These are phyloP conservation scores for Heterobasidion annosum DNA, from an alignment of 1,284 basidiomycete genomes.

Conservation along the genomic window DNA sequence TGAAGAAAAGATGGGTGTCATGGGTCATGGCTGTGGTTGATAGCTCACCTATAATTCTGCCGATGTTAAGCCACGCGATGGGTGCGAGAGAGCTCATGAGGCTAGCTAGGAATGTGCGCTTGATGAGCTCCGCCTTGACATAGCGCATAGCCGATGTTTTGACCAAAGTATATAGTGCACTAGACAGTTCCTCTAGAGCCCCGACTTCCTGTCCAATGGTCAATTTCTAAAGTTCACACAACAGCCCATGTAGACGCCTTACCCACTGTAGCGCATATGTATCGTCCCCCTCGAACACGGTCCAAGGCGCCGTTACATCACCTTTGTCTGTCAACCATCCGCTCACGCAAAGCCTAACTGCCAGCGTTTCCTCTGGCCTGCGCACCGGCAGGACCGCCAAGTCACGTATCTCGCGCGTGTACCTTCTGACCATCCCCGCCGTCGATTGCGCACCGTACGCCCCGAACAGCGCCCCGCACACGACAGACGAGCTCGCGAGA, in stretches of 20 bases:
- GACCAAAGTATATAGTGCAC: slow-evolving; percentile 35
- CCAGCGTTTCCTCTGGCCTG: slow-evolving; percentile 34
- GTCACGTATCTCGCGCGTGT: slow-evolving; percentile 46
- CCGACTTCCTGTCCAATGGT: slow-evolving; percentile 37
- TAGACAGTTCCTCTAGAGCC: slow-evolving; percentile 39
- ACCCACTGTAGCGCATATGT: slow-evolving; percentile 55
- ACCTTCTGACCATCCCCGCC: slow-evolving; percentile 38
- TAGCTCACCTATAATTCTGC: slow-evolving; percentile 39
- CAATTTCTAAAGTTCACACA: not conserved
- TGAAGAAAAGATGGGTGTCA: not conserved
- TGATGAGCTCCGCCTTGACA: slow-evolving; percentile 38
- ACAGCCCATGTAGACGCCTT: slow-evolving; percentile 7
- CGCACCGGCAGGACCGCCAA: slow-evolving; percentile 40
- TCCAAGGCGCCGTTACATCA: slow-evolving; percentile 48
- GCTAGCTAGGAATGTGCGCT: slow-evolving; percentile 40
- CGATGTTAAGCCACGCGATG: slow-evolving; percentile 42
- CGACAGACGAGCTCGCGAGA: slow-evolving; percentile 44
- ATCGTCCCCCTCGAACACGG: slow-evolving; percentile 39
- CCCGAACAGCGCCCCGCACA: slow-evolving; percentile 51
- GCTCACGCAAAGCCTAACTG: slow-evolving; percentile 44
- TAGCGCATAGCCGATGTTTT: slow-evolving; percentile 42
- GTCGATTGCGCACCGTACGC: slow-evolving; percentile 44
- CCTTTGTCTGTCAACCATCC: slow-evolving; percentile 39
- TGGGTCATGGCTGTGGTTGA: not conserved
- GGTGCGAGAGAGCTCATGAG: slow-evolving; percentile 43